Evolutionary conservation across 1,139 yeast genomes (phyloP).

Genomic region (Pneumocystis oryctolagi): DNA sequence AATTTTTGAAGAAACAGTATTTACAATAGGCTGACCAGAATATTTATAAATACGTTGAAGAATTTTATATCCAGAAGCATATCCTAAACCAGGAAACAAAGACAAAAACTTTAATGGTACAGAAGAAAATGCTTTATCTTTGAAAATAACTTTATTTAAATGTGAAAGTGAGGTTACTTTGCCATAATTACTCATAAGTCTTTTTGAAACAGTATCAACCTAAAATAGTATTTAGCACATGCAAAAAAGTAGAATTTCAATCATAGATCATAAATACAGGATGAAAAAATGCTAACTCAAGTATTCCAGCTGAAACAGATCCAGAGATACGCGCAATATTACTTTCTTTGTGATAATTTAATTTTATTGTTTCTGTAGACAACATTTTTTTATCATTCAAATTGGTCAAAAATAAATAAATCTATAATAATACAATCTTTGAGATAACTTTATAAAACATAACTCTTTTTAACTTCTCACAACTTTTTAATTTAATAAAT

Average conservation of each 20-base stretch:
- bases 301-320: conserved; percentile 93
- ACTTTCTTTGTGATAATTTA: conserved; percentile 9
- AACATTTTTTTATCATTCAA: conserved; percentile 7
- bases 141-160: conserved; percentile 74
- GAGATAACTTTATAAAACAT: neutral
- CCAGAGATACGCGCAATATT: conserved; percentile 86
- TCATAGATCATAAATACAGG: conserved; percentile 36
- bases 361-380: conserved; percentile 10
- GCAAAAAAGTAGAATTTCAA: neutral
- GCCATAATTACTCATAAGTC: conserved; percentile 91
- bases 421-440: neutral
- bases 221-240: conserved; percentile 2
- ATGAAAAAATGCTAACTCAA: conserved; percentile 93
- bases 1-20: neutral
- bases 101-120: conserved; percentile 60
- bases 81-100: conserved; percentile 93
- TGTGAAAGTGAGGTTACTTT: conserved; percentile 45
- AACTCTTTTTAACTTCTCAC: neutral
- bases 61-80: conserved; percentile 92
- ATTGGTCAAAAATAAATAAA: neutral
- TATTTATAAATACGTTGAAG: conserved; percentile 95
- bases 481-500: neutral
- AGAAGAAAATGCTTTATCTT: conserved; percentile 61
- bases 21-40: conserved; percentile 98
- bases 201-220: conserved; percentile 87